A percentile compares a stretch with the other conserved stretches of the same genome.
Conservation (phyloP, 2,329 filamentous ascomycete genomes). For the Fusarium sp. region DNA sequence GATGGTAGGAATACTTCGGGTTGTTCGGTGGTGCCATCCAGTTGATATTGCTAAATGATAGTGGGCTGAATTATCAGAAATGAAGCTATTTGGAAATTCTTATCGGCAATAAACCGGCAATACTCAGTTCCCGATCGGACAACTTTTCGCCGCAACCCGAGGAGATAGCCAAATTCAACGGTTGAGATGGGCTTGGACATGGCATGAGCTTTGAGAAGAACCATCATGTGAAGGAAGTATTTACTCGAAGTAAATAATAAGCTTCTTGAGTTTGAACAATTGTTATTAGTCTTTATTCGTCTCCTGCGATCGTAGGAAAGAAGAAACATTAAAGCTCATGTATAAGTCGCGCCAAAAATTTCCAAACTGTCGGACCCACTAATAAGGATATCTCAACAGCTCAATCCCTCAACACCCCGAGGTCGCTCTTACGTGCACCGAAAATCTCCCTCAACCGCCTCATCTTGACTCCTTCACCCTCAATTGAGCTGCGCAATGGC, state of each 20-base stretch:
- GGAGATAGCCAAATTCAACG: background rate
- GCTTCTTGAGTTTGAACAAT: background rate
- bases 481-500: slow-evolving; percentile 62
- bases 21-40: slow-evolving; percentile 8
- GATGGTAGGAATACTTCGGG: background rate
- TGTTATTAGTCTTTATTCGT: background rate
- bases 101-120: slow-evolving; percentile 24
- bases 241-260: background rate
- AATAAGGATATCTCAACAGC: slow-evolving; percentile 20
- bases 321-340: background rate
- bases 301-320: background rate
- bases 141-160: slow-evolving; percentile 27
- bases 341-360: slow-evolving; percentile 44
- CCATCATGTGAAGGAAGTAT: no score
- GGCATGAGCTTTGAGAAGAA: background rate
- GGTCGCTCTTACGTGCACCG: slow-evolving; percentile 34
- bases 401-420: slow-evolving; percentile 36
- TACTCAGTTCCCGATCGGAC: slow-evolving; percentile 23
- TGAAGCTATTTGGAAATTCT: slow-evolving; percentile 38
- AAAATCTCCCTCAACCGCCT: slow-evolving; percentile 23
- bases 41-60: slow-evolving; percentile 7
- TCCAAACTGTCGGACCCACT: slow-evolving; percentile 42
- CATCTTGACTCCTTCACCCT: slow-evolving; percentile 31
- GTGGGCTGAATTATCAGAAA: slow-evolving; percentile 6
- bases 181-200: background rate